Base-by-base conservation (phyloP, 495 filamentous ascomycete species). In the Copromyces sp. region DNA sequence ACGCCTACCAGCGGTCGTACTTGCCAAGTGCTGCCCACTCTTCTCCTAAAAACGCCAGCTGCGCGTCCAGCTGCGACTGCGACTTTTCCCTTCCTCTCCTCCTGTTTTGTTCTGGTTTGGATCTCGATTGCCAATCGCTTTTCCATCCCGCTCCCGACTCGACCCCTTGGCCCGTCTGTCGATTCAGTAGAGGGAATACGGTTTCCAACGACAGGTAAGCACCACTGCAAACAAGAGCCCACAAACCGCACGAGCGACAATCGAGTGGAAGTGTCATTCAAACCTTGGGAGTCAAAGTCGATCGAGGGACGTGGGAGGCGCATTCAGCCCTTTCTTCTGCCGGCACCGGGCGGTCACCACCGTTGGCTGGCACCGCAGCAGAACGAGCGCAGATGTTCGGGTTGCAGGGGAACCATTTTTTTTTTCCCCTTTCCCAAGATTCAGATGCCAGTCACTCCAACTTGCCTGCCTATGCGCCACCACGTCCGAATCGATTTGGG, bases 371-470 rank as follows among this genome's bases (percentile, higher is more conserved):
- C 29, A 65, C 53, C 53, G 14, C 53, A 65, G 7, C 29, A 65
- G 29, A 65, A 65, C 29, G 53, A 65, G 29, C 29, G 29, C 53
- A 65, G 53, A 65, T 65, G 53, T 65, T 65, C 29, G 29, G 53
- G 53, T 61, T 39, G 72, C 71, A 72, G 68, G 72, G 70, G 72
- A 75, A 77, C 45, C 73, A 59, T 75, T 79, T 78, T 79, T 77
- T 77, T 74, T 24, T 77, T 77, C 73, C 69, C 24, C 68, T 29
- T 44, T 61, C 65, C 41, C 32, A 72, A 41, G 12, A 65, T 37
- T 39, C 74, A 71, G 70, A 61, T 71, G 73, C 75, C 40, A 65
- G 20, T 39, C 37, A 53, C 61, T 17, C 41, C 42, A 59, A 39
- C 72, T 65, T 73, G 69, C 39, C 65, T 24, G 69, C 71, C 41